Base-by-base conservation (phyloP, 805 yeast species). In the Saitoella complicata region DNA sequence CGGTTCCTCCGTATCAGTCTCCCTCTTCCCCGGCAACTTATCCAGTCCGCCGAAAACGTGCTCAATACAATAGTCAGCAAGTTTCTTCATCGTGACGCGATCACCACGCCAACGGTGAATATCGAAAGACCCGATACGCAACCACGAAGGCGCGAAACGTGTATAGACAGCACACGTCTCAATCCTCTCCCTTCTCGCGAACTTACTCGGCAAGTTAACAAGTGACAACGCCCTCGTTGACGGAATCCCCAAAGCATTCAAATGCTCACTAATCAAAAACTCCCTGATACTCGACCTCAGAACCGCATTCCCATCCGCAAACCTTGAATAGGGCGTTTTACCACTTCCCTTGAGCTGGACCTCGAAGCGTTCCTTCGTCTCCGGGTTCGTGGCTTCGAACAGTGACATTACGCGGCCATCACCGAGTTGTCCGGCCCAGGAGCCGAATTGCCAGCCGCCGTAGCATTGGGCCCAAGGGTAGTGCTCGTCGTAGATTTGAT, bases 241-340 rank as follows among this genome's bases (percentile, higher is more conserved):
- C 2, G 96, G 95, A 5, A 88, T 78, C 0, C 91, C 87, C 30
- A 91, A 71, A 1, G 83, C 80, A 57, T 80, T 60, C 10, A 5
- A 8, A 10, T 30, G 21, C 11, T 40, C 45, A 30, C 46, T 13
- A 6, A 46, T 80, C 41, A 88, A 68, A 48, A 82, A 87, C 58
- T 88, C 98, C 34, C 97, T 68, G 35, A 91, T 75, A 40, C 93
- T 78, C 1, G 96, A 85, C 49, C 95, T 64, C 32, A 88, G 55
- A 5, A 86, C 94, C 0, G 97, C 96, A 56, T 84, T 85, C 4
- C 98, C 98, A 62, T 88, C 98, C 0, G 95, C 97, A 68, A 87
- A 88, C 48, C 98, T 70, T 0, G 94, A 81, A 59, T 71, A 88
- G 1, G 97, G 95, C 0, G 97, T 88, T 51, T 73, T 66, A 0